Percentiles rank a stretch among this genome's conserved stretches.
These are phyloP conservation scores for Solidago caesia DNA, from an alignment of 129 eudicot species.

Conservation along the genomic window DNA sequence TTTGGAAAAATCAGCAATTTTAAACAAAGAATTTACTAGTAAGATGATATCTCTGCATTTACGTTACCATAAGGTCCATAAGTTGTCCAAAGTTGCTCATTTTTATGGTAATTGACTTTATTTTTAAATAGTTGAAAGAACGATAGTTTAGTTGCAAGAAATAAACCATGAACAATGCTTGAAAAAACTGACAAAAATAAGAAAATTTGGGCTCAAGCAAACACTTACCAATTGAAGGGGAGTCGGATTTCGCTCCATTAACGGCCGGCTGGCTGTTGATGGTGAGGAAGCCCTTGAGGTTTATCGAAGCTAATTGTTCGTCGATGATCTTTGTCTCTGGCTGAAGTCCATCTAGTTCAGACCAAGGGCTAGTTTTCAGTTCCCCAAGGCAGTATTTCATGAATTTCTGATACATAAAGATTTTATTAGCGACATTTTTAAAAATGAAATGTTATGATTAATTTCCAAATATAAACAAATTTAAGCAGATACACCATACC, in stretches of 20 bases:
- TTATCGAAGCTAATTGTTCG: slow-evolving; percentile 61
- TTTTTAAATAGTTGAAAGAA: background rate
- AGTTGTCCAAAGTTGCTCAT: background rate
- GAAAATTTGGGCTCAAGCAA: slow-evolving; percentile 8
- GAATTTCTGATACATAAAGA: slow-evolving; percentile 57
- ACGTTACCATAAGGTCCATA: background rate
- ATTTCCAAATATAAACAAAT: background rate
- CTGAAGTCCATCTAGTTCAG: slow-evolving; percentile 89
- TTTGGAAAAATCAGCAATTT: background rate
- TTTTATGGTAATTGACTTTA: background rate
- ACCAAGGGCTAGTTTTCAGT: slow-evolving; percentile 90
- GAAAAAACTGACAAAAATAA: background rate
- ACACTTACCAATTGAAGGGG: slow-evolving; percentile 77
- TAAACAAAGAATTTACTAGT: background rate
- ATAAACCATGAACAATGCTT: background rate
- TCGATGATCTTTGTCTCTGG: slow-evolving; percentile 91
- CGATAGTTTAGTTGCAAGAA: background rate
- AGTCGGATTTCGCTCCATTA: slow-evolving; percentile 81
- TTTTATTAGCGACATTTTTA: slow-evolving; percentile 12
- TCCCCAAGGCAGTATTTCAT: slow-evolving; percentile 76
- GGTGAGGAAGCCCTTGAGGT: slow-evolving; percentile 82
- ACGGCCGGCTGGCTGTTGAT: slow-evolving; percentile 96
- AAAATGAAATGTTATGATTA: background rate
- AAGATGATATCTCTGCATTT: background rate
- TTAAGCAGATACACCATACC: slow-evolving; percentile 38